Evolutionary conservation across 2,329 filamentous ascomycete species (phyloP), one percentile per base, ranked within the genome.

Genomic region (Colletotrichum eremochloae): DNA sequence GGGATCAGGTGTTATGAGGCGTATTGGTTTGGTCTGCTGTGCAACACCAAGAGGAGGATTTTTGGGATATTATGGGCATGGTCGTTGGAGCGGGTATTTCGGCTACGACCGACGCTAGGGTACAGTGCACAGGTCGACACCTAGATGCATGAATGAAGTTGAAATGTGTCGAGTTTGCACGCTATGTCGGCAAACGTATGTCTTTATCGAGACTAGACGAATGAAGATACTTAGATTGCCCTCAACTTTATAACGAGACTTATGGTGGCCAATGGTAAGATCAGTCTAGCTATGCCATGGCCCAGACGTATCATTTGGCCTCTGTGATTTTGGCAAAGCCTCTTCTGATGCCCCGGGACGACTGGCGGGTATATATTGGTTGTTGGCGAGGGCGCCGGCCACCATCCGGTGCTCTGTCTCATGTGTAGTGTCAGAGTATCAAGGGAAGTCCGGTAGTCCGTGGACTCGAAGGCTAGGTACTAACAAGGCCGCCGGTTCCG

Each of bases 1-100:
- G 55, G 69, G 50, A 63, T 46, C 11, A 9, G 70, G 67, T 69
- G 67, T 72, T 72, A 24, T 33, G 20, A n/a, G 63, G 53, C 56
- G 62, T 66, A 5, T 44, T 53, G 20, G 2, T 57, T 53, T 42
- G 57, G 38, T 46, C 11, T 20, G 57, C 20, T 24, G 48, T 53
- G 58, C 58, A 60, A 68, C 40, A 53, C 55, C n/a, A 72, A 70
- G 66, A 72, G 70, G 55, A 61, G 70, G 70, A 44, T 14, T 14
- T 29, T 18, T 52, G 11, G 66, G 31, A 52, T 50, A 65, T 44
- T 44, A 72, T 56, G 48, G 69, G 66, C 66, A 64, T 50, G 66
- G 66, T 48, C 60, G 20, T 29, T 29, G 44, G 12, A 60, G 29
- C 53, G 33, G 40, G 31, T 48, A 50, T 69, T 61, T 48, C 31